Evolutionary conservation across 352 stramenopile genomes (phyloP), one percentile per base, ranked within the genome.

Genomic region (Phytophthora europaea): DNA sequence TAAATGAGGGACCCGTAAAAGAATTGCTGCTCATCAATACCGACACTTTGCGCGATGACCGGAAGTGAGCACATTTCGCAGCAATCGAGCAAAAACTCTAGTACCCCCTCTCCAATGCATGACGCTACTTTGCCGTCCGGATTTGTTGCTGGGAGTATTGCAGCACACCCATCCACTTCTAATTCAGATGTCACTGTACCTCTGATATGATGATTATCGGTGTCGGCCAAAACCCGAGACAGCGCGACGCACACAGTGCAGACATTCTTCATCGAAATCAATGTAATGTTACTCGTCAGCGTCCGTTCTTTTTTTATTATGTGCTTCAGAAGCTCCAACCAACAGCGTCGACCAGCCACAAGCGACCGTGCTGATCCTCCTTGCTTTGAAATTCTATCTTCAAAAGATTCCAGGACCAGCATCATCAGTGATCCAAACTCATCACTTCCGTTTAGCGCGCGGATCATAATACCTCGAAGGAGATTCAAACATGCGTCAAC

Each of bases 1-100:
- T 92, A 95, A 13, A 95, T 80, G 5, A 95, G 65, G 6, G 77
- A 81, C 3, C 82, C 79, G 56, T 91, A 93, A 65, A 94, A 91
- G 45, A 94, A 93, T 16, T 89, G 88, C 28, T 93, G 84, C 13
- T 87, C 74, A 33, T 93, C 87, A 0, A 57, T 53, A 7, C 87
- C 84, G 20, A 95, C 31, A 1, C 80, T 31, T 61, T 87, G 79
- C 0, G 28, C 67, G 15, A 87, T 69, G 5, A 70, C 64, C 9
- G 76, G 43, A 20, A 87, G 72, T 10, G 76, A 64, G 28, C 75
- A 90, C 67, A 80, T 74, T 33, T 84, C 73, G 31, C 85, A 78
- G 10, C 76, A 81, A 28, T 70, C 75, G 6, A 92, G 52, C 15
- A 92, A 76, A 53, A 93, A 92, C 6, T 67, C 26, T 18, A 93